A percentile compares a stretch with the other conserved stretches of the same genome.
Evolutionary conservation across 129 eudicot species (phyloP).

Genomic region (Flaveria linearis): DNA sequence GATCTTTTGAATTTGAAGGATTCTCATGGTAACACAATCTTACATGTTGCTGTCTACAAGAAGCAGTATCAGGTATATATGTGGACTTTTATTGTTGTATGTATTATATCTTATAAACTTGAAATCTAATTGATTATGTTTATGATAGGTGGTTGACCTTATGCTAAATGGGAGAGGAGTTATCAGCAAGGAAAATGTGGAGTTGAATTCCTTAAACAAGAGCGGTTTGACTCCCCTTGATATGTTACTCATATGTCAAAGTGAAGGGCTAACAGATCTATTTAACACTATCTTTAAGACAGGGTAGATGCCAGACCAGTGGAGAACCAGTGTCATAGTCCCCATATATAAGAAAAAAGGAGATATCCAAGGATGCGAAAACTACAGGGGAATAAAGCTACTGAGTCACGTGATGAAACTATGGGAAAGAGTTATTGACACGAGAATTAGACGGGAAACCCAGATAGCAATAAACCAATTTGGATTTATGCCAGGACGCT

Average conservation of each 20-base stretch:
- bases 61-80: slow-evolving; percentile 44
- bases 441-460: no score
- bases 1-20: slow-evolving; percentile 34
- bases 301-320: no score
- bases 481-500: no score
- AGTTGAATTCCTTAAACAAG: slow-evolving; percentile 28
- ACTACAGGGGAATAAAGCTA: no score
- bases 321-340: no score
- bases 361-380: no score
- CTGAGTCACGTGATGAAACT: no score
- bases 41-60: slow-evolving; percentile 44
- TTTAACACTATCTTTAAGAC: no score
- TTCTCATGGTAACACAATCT: slow-evolving; percentile 41
- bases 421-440: no score
- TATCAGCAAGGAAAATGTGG: slow-evolving; percentile 19
- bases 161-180: slow-evolving; percentile 30
- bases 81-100: neutral
- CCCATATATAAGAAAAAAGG: no score
- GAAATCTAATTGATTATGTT: neutral
- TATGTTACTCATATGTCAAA: slow-evolving; percentile 25
- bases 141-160: slow-evolving; percentile 35
- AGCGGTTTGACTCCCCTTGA: slow-evolving; percentile 41
- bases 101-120: neutral
- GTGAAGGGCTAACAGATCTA: no score
- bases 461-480: no score